Conservation (phyloP, 2,329 filamentous ascomycete genomes). For the Chrysoporthe deuterocubensis region DNA sequence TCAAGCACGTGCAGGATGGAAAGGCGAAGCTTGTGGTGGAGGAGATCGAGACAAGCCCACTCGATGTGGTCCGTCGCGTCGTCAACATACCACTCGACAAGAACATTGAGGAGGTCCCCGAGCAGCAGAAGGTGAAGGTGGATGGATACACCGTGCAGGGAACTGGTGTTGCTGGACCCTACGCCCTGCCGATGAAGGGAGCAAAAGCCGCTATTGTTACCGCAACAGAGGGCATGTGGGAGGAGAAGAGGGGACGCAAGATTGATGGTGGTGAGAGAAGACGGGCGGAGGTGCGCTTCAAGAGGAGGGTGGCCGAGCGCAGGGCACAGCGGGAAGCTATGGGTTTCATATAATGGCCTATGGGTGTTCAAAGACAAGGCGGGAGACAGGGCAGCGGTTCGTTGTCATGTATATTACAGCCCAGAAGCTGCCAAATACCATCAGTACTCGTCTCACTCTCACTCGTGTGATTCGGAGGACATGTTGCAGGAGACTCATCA, state of each 20-base stretch:
- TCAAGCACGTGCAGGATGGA: conserved; percentile 68
- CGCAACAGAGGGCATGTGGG: conserved; percentile 89
- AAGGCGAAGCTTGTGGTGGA: conserved; percentile 55
- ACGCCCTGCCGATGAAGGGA: conserved; percentile 70
- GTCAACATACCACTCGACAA: conserved; percentile 58
- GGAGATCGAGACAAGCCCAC: conserved; percentile 40
- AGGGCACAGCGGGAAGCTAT: conserved; percentile 60
- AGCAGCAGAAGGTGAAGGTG: conserved; percentile 56
- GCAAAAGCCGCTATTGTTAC: conserved; percentile 67
- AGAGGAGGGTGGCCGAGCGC: conserved; percentile 79
- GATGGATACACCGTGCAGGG: conserved; percentile 70
- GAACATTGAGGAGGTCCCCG: conserved; percentile 40
- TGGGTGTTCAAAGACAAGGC: background rate
- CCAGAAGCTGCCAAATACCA: background rate
- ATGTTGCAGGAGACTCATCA: background rate
- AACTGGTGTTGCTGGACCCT: conserved; percentile 75
- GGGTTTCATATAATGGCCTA: conserved; percentile 15
- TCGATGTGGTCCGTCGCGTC: conserved; percentile 54
- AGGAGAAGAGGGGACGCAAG: conserved; percentile 84
- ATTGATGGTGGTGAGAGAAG: conserved; percentile 95
- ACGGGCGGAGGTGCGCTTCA: conserved; percentile 82
- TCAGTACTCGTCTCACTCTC: background rate
- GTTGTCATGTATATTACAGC: background rate
- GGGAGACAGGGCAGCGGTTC: background rate
- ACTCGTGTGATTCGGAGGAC: background rate